These are phyloP conservation scores for Eremomyces bilateralis DNA, from an alignment of 495 filamentous ascomycete species.

Conservation along the genomic window DNA sequence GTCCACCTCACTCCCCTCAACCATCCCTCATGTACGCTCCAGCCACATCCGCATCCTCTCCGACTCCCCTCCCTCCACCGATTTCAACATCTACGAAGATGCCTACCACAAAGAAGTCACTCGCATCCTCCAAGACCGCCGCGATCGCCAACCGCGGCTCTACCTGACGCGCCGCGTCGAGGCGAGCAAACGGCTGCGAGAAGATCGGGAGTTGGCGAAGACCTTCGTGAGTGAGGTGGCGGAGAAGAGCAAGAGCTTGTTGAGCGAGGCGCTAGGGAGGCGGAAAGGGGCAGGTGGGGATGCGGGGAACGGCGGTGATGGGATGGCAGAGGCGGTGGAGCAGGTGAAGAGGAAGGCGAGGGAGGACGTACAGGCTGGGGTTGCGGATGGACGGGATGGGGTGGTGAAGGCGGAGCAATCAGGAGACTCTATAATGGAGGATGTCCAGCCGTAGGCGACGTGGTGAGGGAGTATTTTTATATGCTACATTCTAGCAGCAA, in stretches of 20 bases:
- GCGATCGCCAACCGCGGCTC: slow-evolving; percentile 17
- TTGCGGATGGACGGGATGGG: neutral
- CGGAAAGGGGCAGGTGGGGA: neutral
- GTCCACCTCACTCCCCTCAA: too few relatives aligned
- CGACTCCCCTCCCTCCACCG: slow-evolving; percentile 59
- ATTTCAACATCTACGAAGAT: slow-evolving; percentile 69
- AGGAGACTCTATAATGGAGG: too few relatives aligned
- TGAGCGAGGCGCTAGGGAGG: neutral
- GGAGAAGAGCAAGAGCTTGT: neutral
- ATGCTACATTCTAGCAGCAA: too few relatives aligned
- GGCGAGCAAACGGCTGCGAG: slow-evolving; percentile 16
- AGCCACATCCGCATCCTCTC: slow-evolving; percentile 29
- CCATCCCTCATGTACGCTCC: slow-evolving; percentile 8
- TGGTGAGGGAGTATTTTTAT: too few relatives aligned
- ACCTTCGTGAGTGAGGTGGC: slow-evolving; percentile 7
- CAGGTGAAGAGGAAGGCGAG: neutral
- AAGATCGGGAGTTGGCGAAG: slow-evolving; percentile 10
- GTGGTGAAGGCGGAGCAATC: too few relatives aligned
- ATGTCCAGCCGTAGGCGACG: too few relatives aligned
- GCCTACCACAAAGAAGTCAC: slow-evolving; percentile 69
- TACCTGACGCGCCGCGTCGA: slow-evolving; percentile 42
- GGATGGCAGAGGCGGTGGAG: neutral
- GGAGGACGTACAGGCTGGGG: neutral
- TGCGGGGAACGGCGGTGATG: neutral
- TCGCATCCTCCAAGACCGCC: slow-evolving; percentile 32